Evolutionary conservation across 1,284 basidiomycete species (phyloP).

Genomic region (Ustilago loliicola): DNA sequence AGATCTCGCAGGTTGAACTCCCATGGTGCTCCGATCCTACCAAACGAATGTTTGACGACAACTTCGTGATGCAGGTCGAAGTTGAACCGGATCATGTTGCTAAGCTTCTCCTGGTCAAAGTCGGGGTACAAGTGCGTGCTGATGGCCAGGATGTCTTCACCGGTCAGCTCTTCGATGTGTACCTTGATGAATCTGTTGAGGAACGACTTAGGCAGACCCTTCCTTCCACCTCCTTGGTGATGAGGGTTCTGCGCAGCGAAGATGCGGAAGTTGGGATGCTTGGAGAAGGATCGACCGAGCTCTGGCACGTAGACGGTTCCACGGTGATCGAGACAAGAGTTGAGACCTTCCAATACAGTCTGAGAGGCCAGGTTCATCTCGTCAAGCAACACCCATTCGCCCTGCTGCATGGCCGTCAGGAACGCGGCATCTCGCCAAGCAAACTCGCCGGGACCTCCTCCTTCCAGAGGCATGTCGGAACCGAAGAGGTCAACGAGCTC

Average conservation of each 20-base stretch:
- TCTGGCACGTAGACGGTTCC: conserved; percentile 96
- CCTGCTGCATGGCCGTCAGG: conserved; percentile 81
- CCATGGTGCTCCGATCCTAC: conserved; percentile 90
- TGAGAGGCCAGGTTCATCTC: conserved; percentile 97
- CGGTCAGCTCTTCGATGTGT: conserved; percentile 87
- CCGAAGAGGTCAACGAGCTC: conserved; percentile 97
- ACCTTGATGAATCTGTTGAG: conserved; percentile 98
- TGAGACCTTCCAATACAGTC: conserved; percentile 95
- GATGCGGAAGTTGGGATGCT: conserved; percentile 92
- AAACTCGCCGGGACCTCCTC: conserved; percentile 91
- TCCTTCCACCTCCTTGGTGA: conserved; percentile 95
- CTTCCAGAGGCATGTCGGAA: conserved; percentile 94
- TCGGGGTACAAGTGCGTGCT: conserved; percentile 82
- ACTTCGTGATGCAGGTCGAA: conserved; percentile 78
- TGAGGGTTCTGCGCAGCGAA: conserved; percentile 99
- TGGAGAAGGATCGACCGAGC: conserved; percentile 86
- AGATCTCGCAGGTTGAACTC: conserved; percentile 98
- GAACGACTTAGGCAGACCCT: conserved; percentile 97
- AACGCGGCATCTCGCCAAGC: conserved; percentile 98
- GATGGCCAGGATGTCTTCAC: conserved; percentile 84
- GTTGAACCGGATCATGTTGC: conserved; percentile 89
- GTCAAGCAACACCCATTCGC: conserved; percentile 93
- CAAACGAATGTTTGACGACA: conserved; percentile 79
- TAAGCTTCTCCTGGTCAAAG: conserved; percentile 74
- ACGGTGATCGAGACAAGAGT: conserved; percentile 95